Evolutionary conservation across 441 rosid species (phyloP).

Genomic region (Mallotus japonicus): DNA sequence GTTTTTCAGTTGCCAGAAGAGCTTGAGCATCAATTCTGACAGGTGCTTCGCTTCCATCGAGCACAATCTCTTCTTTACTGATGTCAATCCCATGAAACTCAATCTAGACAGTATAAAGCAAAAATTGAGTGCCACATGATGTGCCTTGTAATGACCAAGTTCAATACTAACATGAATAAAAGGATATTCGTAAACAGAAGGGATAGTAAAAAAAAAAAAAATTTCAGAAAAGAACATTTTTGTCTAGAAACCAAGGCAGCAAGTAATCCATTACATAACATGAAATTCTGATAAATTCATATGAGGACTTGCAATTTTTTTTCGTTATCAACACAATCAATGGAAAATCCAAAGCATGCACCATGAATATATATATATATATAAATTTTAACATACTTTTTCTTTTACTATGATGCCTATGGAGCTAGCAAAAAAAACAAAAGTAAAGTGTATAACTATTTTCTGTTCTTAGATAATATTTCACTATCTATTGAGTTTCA

Average conservation of each 20-base stretch:
- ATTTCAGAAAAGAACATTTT: not conserved
- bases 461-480: not conserved
- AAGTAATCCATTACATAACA: not conserved
- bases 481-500: not conserved
- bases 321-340: not conserved
- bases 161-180: not conserved
- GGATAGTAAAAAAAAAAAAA: too few relatives aligned
- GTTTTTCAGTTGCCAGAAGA: slow-evolving; percentile 69
- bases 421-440: not conserved
- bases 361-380: not conserved
- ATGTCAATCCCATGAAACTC: slow-evolving; percentile 80
- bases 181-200: not conserved
- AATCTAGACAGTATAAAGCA: slow-evolving; percentile 43
- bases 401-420: not conserved
- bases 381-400: not conserved
- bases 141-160: not conserved
- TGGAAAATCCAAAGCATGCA: not conserved
- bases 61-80: slow-evolving; percentile 70
- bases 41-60: slow-evolving; percentile 98
- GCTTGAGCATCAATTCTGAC: slow-evolving; percentile 79
- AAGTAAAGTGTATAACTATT: not conserved
- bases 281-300: not conserved
- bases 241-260: not conserved
- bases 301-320: not conserved
- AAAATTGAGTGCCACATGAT: slow-evolving; percentile 4